A percentile compares a stretch with the other conserved stretches of the same genome.
phyloP scores from a whole-genome alignment of 1,139 yeast species.

The Magnusiomyces magnusii region DNA sequence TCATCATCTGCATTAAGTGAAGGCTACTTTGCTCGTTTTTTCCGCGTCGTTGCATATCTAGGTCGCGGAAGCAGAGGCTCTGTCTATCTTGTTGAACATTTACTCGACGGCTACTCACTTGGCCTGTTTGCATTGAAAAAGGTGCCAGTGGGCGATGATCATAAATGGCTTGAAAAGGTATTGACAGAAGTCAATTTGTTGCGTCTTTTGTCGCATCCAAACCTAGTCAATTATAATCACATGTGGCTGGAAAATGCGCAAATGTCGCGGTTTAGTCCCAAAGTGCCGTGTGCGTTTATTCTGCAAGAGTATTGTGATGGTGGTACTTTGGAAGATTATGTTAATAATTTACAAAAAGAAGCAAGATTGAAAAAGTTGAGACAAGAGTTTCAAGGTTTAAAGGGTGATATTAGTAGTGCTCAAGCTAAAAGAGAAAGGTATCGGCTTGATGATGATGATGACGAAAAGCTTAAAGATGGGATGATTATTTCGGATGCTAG shows the following conservation, averaged over 20 bases:
- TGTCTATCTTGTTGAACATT: constrained; percentile 76
- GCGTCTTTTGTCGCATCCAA: constrained; percentile 45
- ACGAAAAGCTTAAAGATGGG: too few species aligned
- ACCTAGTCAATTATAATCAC: constrained; percentile 77
- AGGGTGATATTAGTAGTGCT: background rate
- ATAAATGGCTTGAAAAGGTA: constrained; percentile 58
- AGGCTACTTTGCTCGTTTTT: constrained; percentile 65
- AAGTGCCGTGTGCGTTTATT: constrained; percentile 75
- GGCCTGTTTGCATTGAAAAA: constrained; percentile 81
- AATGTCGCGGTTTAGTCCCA: constrained; percentile 48
- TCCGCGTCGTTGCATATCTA: constrained; percentile 43
- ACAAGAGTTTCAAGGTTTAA: background rate
- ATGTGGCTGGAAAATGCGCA: constrained; percentile 83
- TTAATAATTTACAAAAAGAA: constrained; percentile 25
- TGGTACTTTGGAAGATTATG: constrained; percentile 71
- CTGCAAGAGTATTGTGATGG: constrained; percentile 84
- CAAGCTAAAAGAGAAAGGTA: constrained; percentile 2
- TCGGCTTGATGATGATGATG: too few species aligned
- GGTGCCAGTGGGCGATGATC: constrained; percentile 73
- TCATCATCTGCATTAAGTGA: constrained; percentile 47
- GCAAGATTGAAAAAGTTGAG: background rate
- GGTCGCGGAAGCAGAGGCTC: constrained; percentile 84
- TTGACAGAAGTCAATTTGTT: constrained; percentile 68
- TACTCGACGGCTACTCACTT: constrained; percentile 57
- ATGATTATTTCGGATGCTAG: constrained; percentile 18